A percentile compares a stretch with the other conserved stretches of the same genome.
Conservation (phyloP, 805 yeast genomes). For the Suhomyces emberorum region DNA sequence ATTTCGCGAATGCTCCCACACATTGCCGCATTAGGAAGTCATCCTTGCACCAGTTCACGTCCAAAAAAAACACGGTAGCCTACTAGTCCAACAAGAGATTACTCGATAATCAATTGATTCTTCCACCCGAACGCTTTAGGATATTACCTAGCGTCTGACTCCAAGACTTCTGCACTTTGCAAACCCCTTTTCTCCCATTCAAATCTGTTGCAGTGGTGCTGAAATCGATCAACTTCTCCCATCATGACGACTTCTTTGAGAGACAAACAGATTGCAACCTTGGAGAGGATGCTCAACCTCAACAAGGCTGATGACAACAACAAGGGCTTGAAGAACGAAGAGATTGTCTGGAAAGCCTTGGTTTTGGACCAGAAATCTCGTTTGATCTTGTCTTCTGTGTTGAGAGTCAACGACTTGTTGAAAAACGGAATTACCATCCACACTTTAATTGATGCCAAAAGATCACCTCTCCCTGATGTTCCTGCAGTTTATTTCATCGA, state of each 20-base stretch:
- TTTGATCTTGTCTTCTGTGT: conserved; percentile 83
- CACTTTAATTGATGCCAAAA: conserved; percentile 61
- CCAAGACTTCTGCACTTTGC: too few relatives aligned
- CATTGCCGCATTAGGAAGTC: too few relatives aligned
- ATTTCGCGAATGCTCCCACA: too few relatives aligned
- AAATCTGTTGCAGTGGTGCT: too few relatives aligned
- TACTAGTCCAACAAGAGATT: too few relatives aligned
- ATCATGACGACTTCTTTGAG: conserved; percentile 16
- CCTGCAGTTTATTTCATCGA: conserved; percentile 91
- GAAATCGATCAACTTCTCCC: too few relatives aligned
- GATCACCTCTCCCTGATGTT: conserved; percentile 89
- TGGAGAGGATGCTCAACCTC: conserved; percentile 83
- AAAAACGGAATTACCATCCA: conserved; percentile 92
- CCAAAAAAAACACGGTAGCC: too few relatives aligned
- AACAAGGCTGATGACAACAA: conserved; percentile 63
- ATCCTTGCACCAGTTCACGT: too few relatives aligned
- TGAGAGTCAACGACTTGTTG: conserved; percentile 86
- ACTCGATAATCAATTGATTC: too few relatives aligned
- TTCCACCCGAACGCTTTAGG: too few relatives aligned
- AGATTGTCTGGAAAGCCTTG: conserved; percentile 86
- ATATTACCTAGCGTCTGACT: too few relatives aligned
- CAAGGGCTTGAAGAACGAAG: conserved; percentile 56
- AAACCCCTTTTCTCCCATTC: too few relatives aligned
- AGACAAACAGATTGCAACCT: conserved; percentile 25
- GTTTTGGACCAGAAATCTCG: conserved; percentile 80